phyloP scores from a whole-genome alignment of 805 yeast genomes.

The Spathaspora sp. region DNA sequence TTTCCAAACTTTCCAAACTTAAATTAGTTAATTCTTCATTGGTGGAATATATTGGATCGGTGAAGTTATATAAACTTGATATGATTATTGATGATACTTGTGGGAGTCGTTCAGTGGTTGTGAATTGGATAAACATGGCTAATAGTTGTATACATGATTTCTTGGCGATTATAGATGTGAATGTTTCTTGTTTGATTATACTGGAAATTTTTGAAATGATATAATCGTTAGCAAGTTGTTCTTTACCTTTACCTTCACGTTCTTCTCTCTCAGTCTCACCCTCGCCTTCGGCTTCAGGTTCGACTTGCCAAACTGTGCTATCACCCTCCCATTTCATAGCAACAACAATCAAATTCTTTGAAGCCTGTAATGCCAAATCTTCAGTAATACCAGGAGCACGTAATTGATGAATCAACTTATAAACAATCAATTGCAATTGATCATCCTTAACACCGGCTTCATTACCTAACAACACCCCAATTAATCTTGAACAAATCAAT shows the following conservation, averaged over 20 bases:
- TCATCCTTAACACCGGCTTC: slow-evolving; percentile 31
- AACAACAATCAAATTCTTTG: slow-evolving; percentile 62
- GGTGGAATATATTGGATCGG: slow-evolving; percentile 43
- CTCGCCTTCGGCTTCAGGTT: slow-evolving; percentile 8
- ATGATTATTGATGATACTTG: slow-evolving; percentile 47
- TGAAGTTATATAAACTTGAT: slow-evolving; percentile 48
- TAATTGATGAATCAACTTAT: slow-evolving; percentile 69
- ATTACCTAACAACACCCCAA: slow-evolving; percentile 44
- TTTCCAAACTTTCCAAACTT: slow-evolving; percentile 62
- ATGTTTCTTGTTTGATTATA: slow-evolving; percentile 61
- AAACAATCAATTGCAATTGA: slow-evolving; percentile 65
- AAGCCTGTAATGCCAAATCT: slow-evolving; percentile 57
- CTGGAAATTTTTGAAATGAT: slow-evolving; percentile 59
- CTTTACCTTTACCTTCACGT: slow-evolving; percentile 20
- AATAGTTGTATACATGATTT: slow-evolving; percentile 65
- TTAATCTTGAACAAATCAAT: slow-evolving; percentile 56
- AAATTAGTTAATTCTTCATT: slow-evolving; percentile 50
- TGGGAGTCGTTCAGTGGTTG: slow-evolving; percentile 38
- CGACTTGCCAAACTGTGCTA: slow-evolving; percentile 27
- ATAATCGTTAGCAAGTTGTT: slow-evolving; percentile 49
- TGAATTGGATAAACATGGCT: slow-evolving; percentile 59
- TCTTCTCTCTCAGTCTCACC: too few species aligned
- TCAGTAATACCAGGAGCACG: slow-evolving; percentile 74
- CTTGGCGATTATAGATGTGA: slow-evolving; percentile 55
- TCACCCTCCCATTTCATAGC: slow-evolving; percentile 58